Evolutionary conservation across 2,329 filamentous ascomycete genomes (phyloP).

Genomic region (Rosellinia necatrix): DNA sequence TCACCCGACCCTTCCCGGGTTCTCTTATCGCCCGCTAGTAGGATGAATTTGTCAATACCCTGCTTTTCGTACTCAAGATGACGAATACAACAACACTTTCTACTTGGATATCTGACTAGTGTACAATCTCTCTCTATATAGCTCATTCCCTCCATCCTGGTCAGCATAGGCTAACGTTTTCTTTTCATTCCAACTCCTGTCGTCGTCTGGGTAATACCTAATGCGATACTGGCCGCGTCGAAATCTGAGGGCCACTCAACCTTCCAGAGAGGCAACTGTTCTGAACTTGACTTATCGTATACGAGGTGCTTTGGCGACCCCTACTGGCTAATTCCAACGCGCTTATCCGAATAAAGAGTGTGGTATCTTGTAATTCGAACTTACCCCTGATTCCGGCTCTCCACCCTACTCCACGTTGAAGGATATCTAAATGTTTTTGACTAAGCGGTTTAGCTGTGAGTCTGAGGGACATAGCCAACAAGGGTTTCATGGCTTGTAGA

Average conservation of each 20-base stretch:
- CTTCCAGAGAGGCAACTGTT: no score
- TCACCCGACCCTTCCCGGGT: neutral
- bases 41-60: conserved; percentile 28
- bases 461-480: no score
- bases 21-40: conserved; percentile 4
- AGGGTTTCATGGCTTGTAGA: no score
- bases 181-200: neutral
- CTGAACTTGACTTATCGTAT: no score
- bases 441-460: no score
- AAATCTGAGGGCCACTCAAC: neutral
- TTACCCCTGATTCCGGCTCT: no score
- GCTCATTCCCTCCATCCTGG: neutral
- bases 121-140: neutral
- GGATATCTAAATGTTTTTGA: no score
- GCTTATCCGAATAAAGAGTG: no score
- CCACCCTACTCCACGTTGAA: no score
- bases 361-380: no score
- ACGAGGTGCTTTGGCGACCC: no score
- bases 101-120: conserved; percentile 8
- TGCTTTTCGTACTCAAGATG: conserved; percentile 33
- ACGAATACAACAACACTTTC: conserved; percentile 23
- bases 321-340: no score
- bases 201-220: neutral
- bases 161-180: neutral
- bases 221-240: neutral